Conservation (phyloP, 257 asterid genomes). For the Solanum clarkiae region DNA sequence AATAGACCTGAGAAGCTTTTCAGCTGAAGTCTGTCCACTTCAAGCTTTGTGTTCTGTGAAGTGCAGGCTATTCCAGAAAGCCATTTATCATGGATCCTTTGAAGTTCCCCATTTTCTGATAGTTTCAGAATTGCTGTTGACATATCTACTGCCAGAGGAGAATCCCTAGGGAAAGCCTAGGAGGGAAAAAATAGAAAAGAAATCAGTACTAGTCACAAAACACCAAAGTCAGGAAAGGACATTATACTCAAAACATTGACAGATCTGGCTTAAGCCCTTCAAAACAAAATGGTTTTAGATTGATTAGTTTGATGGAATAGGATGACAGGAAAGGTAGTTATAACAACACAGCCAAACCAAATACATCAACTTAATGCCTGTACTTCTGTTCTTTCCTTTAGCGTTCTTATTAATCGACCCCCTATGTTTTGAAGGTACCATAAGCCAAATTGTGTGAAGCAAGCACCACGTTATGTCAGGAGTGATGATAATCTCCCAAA, state of each 20-base stretch:
- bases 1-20: constrained; percentile 41
- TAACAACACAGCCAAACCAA: neutral
- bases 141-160: constrained; percentile 43
- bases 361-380: neutral
- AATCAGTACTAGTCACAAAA: neutral
- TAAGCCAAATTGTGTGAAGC: neutral
- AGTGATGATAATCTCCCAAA: neutral
- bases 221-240: neutral
- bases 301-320: neutral
- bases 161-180: constrained; percentile 48
- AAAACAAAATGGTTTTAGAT: neutral
- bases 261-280: neutral
- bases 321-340: neutral
- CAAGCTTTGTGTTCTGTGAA: constrained; percentile 28
- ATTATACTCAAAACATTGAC: neutral
- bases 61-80: constrained; percentile 40
- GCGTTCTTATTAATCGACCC: neutral
- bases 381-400: neutral
- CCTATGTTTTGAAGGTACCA: neutral
- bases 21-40: constrained; percentile 32
- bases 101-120: constrained; percentile 47
- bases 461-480: neutral
- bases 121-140: constrained; percentile 45
- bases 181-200: neutral
- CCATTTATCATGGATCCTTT: constrained; percentile 51